phyloP scores from a whole-genome alignment of 441 rosid genomes.

The Mallotus repandus region DNA sequence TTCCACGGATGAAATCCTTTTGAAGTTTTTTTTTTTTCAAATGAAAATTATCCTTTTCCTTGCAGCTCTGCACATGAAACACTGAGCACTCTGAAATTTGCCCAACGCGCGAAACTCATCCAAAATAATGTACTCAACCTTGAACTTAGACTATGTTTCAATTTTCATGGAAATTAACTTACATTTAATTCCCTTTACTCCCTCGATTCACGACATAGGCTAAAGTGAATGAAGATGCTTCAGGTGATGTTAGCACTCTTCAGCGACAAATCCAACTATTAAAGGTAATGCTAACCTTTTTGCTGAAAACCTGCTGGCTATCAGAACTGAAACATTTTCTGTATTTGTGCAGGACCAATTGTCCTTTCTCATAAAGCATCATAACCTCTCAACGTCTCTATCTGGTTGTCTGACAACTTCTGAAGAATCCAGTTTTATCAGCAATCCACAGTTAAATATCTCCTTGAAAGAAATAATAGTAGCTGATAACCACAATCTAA shows the following conservation, averaged over 20 bases:
- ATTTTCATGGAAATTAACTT: constrained; percentile 7
- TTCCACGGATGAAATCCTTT: constrained; percentile 16
- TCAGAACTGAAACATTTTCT: constrained; percentile 25
- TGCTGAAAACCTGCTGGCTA: constrained; percentile 20
- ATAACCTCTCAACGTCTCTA: constrained; percentile 40
- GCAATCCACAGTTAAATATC: constrained; percentile 29
- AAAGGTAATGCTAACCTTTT: constrained; percentile 48
- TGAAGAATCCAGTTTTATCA: constrained; percentile 39
- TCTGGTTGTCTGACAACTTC: constrained; percentile 34
- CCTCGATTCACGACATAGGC: constrained; percentile 52
- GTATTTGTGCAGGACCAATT: constrained; percentile 60
- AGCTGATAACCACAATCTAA: constrained; percentile 31
- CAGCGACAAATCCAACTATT: constrained; percentile 81
- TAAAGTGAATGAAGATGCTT: constrained; percentile 93
- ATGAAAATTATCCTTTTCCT: constrained; percentile 18
- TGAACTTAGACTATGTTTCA: constrained; percentile 16
- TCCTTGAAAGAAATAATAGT: constrained; percentile 32
- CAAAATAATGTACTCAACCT: constrained; percentile 69
- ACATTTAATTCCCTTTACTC: constrained; percentile 8
- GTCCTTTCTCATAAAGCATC: constrained; percentile 58
- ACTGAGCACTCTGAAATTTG: constrained; percentile 91
- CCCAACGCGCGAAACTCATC: constrained; percentile 96
- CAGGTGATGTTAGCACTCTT: constrained; percentile 79
- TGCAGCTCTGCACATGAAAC: constrained; percentile 91
- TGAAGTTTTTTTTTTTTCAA: background rate